A percentile compares a stretch with the other conserved stretches of the same genome.
Evolutionary conservation across 306 rosid genomes (phyloP).

Genomic region (Sesbania bispinosa): DNA sequence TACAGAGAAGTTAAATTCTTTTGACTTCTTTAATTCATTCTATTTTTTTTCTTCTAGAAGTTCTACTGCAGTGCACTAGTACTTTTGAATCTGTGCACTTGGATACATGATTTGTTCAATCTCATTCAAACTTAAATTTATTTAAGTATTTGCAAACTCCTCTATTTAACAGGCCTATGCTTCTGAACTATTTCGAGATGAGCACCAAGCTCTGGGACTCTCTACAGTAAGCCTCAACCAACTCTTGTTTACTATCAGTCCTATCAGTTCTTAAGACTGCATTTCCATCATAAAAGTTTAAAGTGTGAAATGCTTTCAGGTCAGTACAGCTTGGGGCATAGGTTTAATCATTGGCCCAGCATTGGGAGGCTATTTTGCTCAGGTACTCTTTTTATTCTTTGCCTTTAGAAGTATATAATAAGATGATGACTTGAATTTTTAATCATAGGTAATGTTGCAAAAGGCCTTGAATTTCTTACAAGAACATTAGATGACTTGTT

Average conservation of each 20-base stretch:
- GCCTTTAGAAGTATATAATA: not conserved
- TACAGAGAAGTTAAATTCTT: no score
- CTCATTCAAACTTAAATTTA: not conserved
- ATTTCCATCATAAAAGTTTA: not conserved
- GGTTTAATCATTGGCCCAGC: conserved; percentile 84
- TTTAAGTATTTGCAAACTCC: conserved; percentile 1
- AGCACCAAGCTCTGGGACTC: conserved; percentile 69
- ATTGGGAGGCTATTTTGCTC: conserved; percentile 79
- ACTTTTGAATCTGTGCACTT: not conserved
- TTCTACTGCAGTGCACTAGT: no score
- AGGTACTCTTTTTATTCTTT: conserved; percentile 43
- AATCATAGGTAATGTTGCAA: not conserved
- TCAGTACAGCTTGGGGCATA: conserved; percentile 68
- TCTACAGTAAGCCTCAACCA: conserved; percentile 56
- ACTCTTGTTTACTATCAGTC: not conserved
- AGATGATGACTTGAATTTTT: no score
- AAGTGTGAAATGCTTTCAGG: conserved; percentile 39
- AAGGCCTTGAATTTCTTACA: not conserved
- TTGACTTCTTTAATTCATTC: no score
- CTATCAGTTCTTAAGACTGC: not conserved
- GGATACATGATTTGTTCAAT: not conserved
- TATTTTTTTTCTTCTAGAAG: no score
- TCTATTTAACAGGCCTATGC: conserved; percentile 62
- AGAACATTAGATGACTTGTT: not conserved
- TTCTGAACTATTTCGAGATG: conserved; percentile 56